Conservation (phyloP, 2,329 filamentous ascomycete genomes). For the Didymella pinodella region DNA sequence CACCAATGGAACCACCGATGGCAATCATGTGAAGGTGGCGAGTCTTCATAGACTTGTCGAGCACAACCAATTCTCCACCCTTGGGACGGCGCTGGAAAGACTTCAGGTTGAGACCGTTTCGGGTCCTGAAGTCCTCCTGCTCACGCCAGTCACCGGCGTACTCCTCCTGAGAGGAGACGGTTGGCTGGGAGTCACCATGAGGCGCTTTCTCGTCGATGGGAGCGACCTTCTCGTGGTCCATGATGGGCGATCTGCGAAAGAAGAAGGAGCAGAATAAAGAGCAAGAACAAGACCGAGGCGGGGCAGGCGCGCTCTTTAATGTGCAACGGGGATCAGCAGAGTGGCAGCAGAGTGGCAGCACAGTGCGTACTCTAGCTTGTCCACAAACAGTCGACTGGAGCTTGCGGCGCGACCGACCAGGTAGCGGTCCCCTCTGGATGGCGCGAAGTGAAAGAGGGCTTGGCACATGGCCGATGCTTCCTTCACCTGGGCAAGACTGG, state of each 20-base stretch:
- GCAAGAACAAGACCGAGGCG: conserved; percentile 7
- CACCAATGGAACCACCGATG: conserved; percentile 79
- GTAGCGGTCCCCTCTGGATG: conserved; percentile 27
- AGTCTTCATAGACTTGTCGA: conserved; percentile 60
- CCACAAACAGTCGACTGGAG: conserved; percentile 22
- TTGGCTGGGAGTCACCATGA: conserved; percentile 22
- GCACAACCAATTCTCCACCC: conserved; percentile 33
- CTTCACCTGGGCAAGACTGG: conserved; percentile 16
- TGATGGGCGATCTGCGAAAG: conserved; percentile 31
- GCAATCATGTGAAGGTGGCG: conserved; percentile 58
- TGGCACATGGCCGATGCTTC: conserved; percentile 28
- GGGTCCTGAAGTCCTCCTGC: conserved; percentile 45
- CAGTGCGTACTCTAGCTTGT: conserved; percentile 28
- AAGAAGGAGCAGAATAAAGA: conserved; percentile 18
- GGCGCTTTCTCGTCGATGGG: conserved; percentile 41
- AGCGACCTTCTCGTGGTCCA: conserved; percentile 37
- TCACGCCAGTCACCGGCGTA: conserved; percentile 38
- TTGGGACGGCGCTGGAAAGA: conserved; percentile 47
- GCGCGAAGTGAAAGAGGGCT: conserved; percentile 30
- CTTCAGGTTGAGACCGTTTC: conserved; percentile 47
- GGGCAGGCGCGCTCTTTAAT: conserved; percentile 35
- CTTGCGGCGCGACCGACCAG: conserved; percentile 39
- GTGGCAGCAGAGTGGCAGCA: conserved; percentile 16
- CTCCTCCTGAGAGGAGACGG: conserved; percentile 26
- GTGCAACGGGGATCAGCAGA: conserved; percentile 37